These are phyloP conservation scores for Amaranthus tricolor DNA, from an alignment of 179 eudicot genomes.

Conservation along the genomic window DNA sequence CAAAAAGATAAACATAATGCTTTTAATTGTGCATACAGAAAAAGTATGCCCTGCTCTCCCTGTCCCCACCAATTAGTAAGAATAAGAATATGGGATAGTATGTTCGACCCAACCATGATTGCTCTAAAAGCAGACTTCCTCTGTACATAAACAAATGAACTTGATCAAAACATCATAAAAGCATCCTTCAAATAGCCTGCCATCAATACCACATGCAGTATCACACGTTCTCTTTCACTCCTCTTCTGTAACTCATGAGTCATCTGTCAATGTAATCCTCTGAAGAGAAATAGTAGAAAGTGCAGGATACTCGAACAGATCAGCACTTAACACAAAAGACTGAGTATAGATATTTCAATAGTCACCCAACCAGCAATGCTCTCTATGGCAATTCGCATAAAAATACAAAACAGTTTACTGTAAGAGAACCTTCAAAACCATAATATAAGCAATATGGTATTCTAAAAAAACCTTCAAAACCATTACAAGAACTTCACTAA, in stretches of 20 bases:
- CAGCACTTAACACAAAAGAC: not conserved
- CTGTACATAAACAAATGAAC: not conserved
- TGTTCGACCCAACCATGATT: not conserved
- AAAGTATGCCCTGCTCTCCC: not conserved
- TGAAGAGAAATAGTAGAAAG: not conserved
- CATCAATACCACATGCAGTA: not conserved
- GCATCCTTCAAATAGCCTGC: not conserved
- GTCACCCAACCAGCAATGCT: not conserved
- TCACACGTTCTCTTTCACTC: not conserved
- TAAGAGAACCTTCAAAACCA: not conserved
- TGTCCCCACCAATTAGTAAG: not conserved
- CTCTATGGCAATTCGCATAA: not conserved
- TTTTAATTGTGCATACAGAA: constrained; percentile 1
- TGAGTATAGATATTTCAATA: not conserved
- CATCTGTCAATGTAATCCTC: not conserved
- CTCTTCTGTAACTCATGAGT: not conserved
- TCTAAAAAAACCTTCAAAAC: not conserved
- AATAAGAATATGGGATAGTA: not conserved
- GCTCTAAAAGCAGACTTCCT: not conserved
- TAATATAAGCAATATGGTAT: not conserved
- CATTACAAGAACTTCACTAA: constrained; percentile 24
- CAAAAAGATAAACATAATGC: not conserved
- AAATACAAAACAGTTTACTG: not conserved
- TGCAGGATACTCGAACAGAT: not conserved
- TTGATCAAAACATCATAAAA: not conserved